phyloP scores from a whole-genome alignment of 495 filamentous ascomycete species.

The Penicillium simplicissimum region DNA sequence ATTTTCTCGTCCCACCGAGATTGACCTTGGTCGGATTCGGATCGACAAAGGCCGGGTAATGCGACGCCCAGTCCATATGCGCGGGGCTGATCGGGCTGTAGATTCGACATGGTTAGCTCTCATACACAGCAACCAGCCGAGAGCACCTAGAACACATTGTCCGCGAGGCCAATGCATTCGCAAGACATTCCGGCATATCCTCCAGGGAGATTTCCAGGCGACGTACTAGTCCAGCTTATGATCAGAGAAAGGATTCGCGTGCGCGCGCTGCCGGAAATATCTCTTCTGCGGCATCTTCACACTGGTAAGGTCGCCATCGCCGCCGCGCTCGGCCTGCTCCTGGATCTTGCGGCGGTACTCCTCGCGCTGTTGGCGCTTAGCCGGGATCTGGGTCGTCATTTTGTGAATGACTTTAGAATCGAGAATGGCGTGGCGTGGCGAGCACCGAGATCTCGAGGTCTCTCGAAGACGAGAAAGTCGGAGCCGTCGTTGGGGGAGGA shows the following conservation, averaged over 20 bases:
- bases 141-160: neutral
- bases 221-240: conserved; percentile 83
- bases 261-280: conserved; percentile 93
- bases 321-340: conserved; percentile 30
- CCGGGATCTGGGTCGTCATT: conserved; percentile 53
- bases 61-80: conserved; percentile 85
- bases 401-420: neutral
- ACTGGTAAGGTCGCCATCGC: conserved; percentile 19
- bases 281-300: conserved; percentile 79
- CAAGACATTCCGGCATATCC: neutral
- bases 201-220: neutral
- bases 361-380: conserved; percentile 73
- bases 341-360: conserved; percentile 59
- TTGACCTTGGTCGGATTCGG: conserved; percentile 36
- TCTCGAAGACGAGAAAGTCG: conserved; percentile 4
- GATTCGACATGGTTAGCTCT: conserved; percentile 20
- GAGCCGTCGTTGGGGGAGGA: conserved; percentile 7
- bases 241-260: conserved; percentile 97
- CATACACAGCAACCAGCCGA: neutral
- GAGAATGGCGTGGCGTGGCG: conserved; percentile 1
- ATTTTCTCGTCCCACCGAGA: conserved; percentile 37
- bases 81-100: conserved; percentile 75
- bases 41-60: conserved; percentile 73
- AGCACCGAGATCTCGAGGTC: neutral
- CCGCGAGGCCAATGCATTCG: neutral